A percentile compares a stretch with the other conserved stretches of the same genome.
phyloP scores from a whole-genome alignment of 768 basidiomycete genomes.

The Fistulinella prunicolor region DNA sequence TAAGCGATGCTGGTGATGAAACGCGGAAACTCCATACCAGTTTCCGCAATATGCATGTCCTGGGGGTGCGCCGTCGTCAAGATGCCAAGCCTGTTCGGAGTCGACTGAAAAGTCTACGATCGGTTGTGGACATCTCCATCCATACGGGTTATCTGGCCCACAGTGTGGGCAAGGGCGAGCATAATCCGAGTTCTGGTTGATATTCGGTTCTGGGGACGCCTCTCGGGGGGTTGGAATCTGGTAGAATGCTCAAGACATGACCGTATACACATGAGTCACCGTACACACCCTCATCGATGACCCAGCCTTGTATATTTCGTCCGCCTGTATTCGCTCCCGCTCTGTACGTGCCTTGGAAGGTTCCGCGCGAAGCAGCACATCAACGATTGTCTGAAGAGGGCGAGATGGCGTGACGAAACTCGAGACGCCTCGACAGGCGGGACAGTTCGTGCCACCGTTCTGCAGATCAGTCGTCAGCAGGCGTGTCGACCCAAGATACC shows the following conservation, averaged over 20 bases:
- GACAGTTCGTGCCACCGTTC: conserved; percentile 86
- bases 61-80: conserved; percentile 75
- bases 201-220: conserved; percentile 70
- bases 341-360: conserved; percentile 66
- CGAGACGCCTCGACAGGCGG: conserved; percentile 72
- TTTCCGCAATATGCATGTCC: conserved; percentile 82
- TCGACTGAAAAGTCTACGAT: conserved; percentile 69
- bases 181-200: conserved; percentile 61
- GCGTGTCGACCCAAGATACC: background rate
- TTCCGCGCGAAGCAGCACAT: conserved; percentile 65
- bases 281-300: conserved; percentile 57
- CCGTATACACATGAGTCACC: background rate
- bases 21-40: conserved; percentile 48
- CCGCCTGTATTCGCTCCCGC: conserved; percentile 76
- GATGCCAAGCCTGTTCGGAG: conserved; percentile 69
- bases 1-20: background rate
- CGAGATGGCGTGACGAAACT: conserved; percentile 71
- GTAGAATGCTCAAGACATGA: background rate
- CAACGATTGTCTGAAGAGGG: conserved; percentile 67
- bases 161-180: conserved; percentile 83
- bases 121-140: conserved; percentile 81
- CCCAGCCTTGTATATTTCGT: conserved; percentile 70
- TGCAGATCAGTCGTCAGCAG: conserved; percentile 30
- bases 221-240: conserved; percentile 78
- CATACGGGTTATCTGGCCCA: conserved; percentile 61